Evolutionary conservation across 164 flowering plant genomes (phyloP), one percentile per base, ranked within the genome.

Genomic region (Kingdonia uniflora): DNA sequence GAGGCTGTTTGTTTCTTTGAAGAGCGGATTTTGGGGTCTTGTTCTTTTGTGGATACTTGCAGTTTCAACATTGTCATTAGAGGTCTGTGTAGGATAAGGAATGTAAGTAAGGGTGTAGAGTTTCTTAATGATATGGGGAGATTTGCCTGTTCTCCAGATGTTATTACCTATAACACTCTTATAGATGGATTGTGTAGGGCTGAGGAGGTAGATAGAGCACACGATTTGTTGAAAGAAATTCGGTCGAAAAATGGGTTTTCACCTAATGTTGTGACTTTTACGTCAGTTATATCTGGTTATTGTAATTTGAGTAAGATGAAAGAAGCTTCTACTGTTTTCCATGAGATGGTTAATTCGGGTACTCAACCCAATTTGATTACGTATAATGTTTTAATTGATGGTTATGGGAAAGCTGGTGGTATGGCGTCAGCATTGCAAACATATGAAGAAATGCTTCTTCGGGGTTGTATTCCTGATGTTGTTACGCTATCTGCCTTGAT

Each of bases 331-430:
- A 19, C 1, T 52, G 60, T 87, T 33, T 80, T 75, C 44, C 51
- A 65, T 42, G 80, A 82, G 60, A 85, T 87, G 95, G 54, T 58
- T 23, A 19, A 12, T 49, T 52, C 21, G 42, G 87, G 80, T 38
- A 66, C 70, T 16, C 67, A 55, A 49, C 94, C 94, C 11, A 91
- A 50, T 57, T 37, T 49, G 13, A 11, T 81, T 41, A 85, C 95
- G 49, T 84, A 78, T 48, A 91, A 85, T 72, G 73, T 67, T 37
- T 72, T 91, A 51, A 85, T 87, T 58, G 75, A 85, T 71, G 96
- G 95, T 25, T 85, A 76, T 68, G 83, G 84, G 35, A 85, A 85
- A 77, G 64, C 47, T 22, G 82, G 88, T 8, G 67, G 81, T 46
- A 68, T 80, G 78, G 59, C 2, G 48, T 74, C 71, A 1, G 96